phyloP scores from a whole-genome alignment of 2,329 filamentous ascomycete species.

The Fusarium guadeloupense region DNA sequence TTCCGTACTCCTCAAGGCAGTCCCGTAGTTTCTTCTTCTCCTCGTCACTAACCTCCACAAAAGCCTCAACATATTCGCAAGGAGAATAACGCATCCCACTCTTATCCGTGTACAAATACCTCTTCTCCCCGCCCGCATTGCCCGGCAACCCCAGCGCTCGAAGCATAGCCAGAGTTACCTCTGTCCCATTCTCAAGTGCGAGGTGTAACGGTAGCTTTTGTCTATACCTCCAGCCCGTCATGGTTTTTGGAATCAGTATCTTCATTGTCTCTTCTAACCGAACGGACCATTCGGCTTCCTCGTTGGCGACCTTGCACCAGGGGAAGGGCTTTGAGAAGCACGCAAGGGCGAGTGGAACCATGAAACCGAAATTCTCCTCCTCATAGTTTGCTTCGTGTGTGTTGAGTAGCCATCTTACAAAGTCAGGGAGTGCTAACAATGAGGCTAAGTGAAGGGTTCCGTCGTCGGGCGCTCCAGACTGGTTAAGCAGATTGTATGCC shows the following conservation, averaged over 20 bases:
- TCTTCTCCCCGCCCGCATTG: neutral
- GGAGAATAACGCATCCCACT: conserved; percentile 9
- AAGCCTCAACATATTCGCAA: conserved; percentile 12
- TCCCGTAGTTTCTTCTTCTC: conserved; percentile 3
- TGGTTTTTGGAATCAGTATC: conserved; percentile 7
- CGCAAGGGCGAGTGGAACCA: conserved; percentile 8
- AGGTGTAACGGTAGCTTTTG: conserved; percentile 11
- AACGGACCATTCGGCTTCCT: conserved; percentile 1
- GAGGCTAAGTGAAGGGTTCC: conserved; percentile 20
- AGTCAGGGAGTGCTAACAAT: conserved; percentile 5
- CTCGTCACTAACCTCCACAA: conserved; percentile 13
- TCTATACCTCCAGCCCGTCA: conserved; percentile 2
- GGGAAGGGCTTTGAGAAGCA: conserved; percentile 15
- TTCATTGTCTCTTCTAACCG: conserved; percentile 14
- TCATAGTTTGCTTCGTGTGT: conserved; percentile 18
- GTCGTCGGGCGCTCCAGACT: neutral
- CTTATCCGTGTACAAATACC: conserved; percentile 17
- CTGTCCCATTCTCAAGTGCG: conserved; percentile 12
- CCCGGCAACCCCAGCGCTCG: too few species aligned
- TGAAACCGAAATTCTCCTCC: conserved; percentile 20
- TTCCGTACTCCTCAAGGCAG: conserved; percentile 4
- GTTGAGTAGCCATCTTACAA: conserved; percentile 10
- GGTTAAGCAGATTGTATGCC: conserved; percentile 4
- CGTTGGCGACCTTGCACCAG: conserved; percentile 15
- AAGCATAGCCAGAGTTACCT: conserved; percentile 7